Evolutionary conservation across 305 asterid genomes (phyloP), one percentile per base, ranked within the genome.

Genomic region (Fraxinus angustifolia): DNA sequence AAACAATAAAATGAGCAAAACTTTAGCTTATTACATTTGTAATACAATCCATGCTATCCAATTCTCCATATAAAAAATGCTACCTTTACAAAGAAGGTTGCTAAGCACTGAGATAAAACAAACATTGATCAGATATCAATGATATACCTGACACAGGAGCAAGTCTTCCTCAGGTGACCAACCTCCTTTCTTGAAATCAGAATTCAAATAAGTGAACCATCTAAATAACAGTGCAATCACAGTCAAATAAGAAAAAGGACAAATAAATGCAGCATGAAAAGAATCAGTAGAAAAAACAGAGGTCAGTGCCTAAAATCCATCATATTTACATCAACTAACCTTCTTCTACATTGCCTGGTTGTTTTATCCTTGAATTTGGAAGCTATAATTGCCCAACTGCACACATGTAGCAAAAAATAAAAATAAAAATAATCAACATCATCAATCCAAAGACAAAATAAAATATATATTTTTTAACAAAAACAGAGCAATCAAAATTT

Each of bases 141-240:
- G 81, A 11, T 65, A 68, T 87, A 96, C 99, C 99, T 96, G 97
- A 79, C 99, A 96, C 50, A 96, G 88, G 81, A 96, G 96, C 94
- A 93, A 85, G 79, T 96, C 99, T 89, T 96, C 99, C 89, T 96
- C 99, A 56, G 98, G 98, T 19, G 98, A 92, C 99, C 99, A 96
- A 79, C 98, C 99, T 53, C 99, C 99, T 90, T 91, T 96, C 96
- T 96, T 96, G 93, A 96, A 94, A 88, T 94, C 99, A 76, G 99
- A 94, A 88, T 94, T 96, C 91, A 96, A 91, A 90, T 96, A 96
- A 85, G 98, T 94, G 88, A 84, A 96, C 99, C 99, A 96, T 90
- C 99, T 96, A 90, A 71, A 83, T 14, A 71, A 83, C 78, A 85
- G 79, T 87, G 85, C 58, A 79, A 86, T 73, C 79, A 83, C 84